Percentiles rank a stretch among this genome's conserved stretches.
Evolutionary conservation across 2,329 filamentous ascomycete genomes (phyloP).

Genomic region (Graphilbum fragrans): DNA sequence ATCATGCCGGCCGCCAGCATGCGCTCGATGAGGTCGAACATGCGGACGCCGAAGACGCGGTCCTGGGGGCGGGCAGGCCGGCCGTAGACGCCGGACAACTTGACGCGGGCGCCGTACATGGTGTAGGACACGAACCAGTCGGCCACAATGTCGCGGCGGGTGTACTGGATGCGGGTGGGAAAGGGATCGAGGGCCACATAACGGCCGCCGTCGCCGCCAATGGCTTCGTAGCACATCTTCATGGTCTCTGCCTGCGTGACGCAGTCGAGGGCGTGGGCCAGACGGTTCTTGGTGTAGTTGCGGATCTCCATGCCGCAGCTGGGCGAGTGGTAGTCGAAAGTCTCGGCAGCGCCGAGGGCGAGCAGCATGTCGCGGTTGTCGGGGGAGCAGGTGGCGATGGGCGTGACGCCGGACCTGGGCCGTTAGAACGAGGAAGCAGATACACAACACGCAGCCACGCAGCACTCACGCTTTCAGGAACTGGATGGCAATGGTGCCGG

Average conservation of each 20-base stretch:
- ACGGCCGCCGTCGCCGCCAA: not conserved
- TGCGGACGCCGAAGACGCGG: constrained; percentile 3
- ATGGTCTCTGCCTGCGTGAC: not conserved
- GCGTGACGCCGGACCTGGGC: constrained; percentile 4
- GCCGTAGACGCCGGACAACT: constrained; percentile 7
- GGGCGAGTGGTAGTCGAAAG: constrained; percentile 11
- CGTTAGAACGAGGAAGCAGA: not conserved
- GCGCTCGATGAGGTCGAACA: constrained; percentile 4
- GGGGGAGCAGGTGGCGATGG: constrained; percentile 10
- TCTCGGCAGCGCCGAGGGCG: constrained; percentile 7
- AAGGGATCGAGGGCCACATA: not conserved
- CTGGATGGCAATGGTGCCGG: constrained; percentile 25
- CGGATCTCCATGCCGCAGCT: constrained; percentile 11
- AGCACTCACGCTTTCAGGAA: constrained; percentile 13
- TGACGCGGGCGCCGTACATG: constrained; percentile 6
- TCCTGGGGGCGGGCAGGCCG: constrained; percentile 8
- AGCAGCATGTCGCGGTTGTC: constrained; percentile 4
- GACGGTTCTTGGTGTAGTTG: not conserved
- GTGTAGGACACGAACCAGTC: constrained; percentile 7
- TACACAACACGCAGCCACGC: not conserved
- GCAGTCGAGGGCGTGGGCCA: not conserved
- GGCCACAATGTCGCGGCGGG: constrained; percentile 7
- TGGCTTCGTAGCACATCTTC: not conserved
- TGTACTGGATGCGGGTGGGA: constrained; percentile 7
- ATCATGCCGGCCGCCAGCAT: constrained; percentile 7